Percentiles rank a stretch among this genome's conserved stretches.
These are phyloP conservation scores for Malassezia vespertilionis DNA, from an alignment of 1,284 basidiomycete species.

Conservation along the genomic window DNA sequence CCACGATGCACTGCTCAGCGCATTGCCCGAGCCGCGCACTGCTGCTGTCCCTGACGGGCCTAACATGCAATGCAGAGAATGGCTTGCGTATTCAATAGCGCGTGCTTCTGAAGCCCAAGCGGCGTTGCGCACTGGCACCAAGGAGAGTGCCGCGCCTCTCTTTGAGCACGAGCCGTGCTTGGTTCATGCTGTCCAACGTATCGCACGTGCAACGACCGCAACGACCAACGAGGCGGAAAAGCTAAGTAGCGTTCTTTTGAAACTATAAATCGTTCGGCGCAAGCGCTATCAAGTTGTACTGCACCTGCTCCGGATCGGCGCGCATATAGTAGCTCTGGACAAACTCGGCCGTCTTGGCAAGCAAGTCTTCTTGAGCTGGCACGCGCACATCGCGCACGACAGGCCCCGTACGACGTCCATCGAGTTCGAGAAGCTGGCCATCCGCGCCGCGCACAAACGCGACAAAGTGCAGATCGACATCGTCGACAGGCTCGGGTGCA, in stretches of 20 bases:
- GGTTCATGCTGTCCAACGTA: neutral
- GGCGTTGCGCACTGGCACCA: neutral
- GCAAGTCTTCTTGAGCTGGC: conserved; percentile 20
- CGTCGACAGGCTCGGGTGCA: conserved; percentile 36
- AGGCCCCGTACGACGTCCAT: conserved; percentile 39
- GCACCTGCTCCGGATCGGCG: conserved; percentile 30
- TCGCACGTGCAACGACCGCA: neutral
- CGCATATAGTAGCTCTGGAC: conserved; percentile 40
- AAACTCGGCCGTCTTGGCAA: conserved; percentile 24
- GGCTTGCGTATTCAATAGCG: conserved; percentile 5
- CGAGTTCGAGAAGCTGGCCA: conserved; percentile 39
- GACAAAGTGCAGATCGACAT: conserved; percentile 45
- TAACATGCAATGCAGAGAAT: neutral
- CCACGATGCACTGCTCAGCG: neutral
- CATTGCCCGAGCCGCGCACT: neutral
- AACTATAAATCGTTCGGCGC: conserved; percentile 9
- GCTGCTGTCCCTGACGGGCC: neutral
- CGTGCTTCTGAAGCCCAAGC: neutral
- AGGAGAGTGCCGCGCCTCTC: neutral
- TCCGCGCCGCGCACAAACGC: conserved; percentile 34
- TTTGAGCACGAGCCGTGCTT: neutral
- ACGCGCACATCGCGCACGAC: conserved; percentile 26
- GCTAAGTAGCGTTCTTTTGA: neutral
- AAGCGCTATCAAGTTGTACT: conserved; percentile 44
- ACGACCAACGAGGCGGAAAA: conserved; percentile 1